Evolutionary conservation across 2,329 filamentous ascomycete species (phyloP), one percentile per base, ranked within the genome.

Genomic region (Aspergillus clavatus): DNA sequence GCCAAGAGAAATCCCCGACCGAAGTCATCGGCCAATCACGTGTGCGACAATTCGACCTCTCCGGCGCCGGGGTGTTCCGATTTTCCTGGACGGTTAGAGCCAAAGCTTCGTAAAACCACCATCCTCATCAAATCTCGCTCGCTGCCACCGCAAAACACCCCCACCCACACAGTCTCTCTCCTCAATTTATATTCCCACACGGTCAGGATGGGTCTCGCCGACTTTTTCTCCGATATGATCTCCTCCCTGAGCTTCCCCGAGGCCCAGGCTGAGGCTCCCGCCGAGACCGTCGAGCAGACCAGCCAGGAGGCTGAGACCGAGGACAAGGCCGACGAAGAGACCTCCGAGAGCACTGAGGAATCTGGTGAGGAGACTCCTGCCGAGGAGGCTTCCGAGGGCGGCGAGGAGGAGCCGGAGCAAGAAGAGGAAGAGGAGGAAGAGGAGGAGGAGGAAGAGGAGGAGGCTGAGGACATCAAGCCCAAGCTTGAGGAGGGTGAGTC

Each of bases 401-500:
- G 72, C 7, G 74, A 72, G 31, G 77, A 76, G 18, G 77, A 78
- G 14, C 81, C 76, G 21, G 81, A 78, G 27, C 81, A 80, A 24
- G 82, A 79, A 19, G 82, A 83, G 35, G 85, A 83, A 21, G 84
- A 86, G 35, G 83, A 85, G 26, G 84, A 86, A 27, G 84, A 89
- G 16, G 87, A 90, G 48, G 87, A 93, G 42, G 87, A 91, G 52
- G 86, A 90, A 50, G 84, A 89, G 51, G 86, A 89, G 54, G 87
- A 93, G 75, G 75, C 81, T 52, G 83, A 85, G 59, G 91, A 97
- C 69, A 83, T 85, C 60, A 94, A 95, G 80, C 87, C 90, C 52
- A 80, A 81, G 70, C 73, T 97, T 52, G 87, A 95, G 74, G 89
- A 95, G 81, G 89, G 93, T 97, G 72, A 79, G 88, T 83, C 42